Evolutionary conservation across 441 rosid species (phyloP), one percentile per base, ranked within the genome.

Genomic region (Populus hybrid): DNA sequence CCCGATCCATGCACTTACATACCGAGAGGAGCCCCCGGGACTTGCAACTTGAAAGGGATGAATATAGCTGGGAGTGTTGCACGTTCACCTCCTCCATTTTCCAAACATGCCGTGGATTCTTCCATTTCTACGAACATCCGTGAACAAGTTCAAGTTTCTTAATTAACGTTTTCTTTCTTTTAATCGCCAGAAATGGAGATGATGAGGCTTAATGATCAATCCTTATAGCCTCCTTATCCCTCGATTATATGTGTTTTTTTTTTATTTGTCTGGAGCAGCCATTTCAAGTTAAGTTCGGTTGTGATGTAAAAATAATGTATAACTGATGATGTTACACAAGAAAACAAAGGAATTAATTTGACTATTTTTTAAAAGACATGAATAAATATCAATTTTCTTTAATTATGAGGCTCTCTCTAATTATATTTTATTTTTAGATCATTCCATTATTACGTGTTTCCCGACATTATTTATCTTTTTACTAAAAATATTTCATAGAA

Each of bases 21-120:
- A 16, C 8, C 21, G n/a, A 1, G 0, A 54, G 61, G 61, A 54
- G 8, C n/a, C 61, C 2, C 2, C n/a, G 61, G 61, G 61, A 1
- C 8, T 6, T 54, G 61, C 61, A 54, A 54, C 2, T 54, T 54
- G 6, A 16, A 1, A 4, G 61, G 21, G 61, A 54, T 54, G 61
- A 54, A 54, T 54, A 54, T 54, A 54, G 61, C 61, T 5, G 61
- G 61, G 61, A 54, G 6, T 18, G 61, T 54, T 5, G 61, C 61
- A 5, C 61, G 61, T 12, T 9, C 77, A 1, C 72, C 69, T 35
- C 32, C 81, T 57, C 40, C 72, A 16, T 68, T 73, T 72, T 70
- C 76, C 40, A 32, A 59, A 12, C 32, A 14, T 23, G 77, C 76
- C 50, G 10, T 72, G 75, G 79, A 78, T 8, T 75, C 73, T 38